These are phyloP conservation scores for Urochloa ruziziensis DNA, from an alignment of 176 grass and related monocot genomes.

Conservation along the genomic window DNA sequence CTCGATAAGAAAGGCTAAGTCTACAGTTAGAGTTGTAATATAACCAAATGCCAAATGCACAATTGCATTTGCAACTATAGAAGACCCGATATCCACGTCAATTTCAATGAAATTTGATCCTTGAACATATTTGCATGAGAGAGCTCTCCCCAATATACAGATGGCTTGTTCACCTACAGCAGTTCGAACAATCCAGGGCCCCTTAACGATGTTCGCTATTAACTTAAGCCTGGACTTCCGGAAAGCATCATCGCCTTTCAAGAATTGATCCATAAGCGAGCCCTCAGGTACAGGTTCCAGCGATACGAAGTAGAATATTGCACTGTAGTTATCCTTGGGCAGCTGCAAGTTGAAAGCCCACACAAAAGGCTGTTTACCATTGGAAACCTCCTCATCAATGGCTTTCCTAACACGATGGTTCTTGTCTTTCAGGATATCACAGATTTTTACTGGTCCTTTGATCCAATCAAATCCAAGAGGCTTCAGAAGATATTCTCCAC, in stretches of 20 bases:
- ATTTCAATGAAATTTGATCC: conserved; percentile 83
- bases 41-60: conserved; percentile 95
- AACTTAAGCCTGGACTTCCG: conserved; percentile 91
- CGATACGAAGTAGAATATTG: conserved; percentile 70
- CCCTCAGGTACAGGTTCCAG: conserved; percentile 59
- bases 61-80: conserved; percentile 94
- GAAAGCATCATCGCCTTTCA: conserved; percentile 87
- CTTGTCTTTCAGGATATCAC: conserved; percentile 65
- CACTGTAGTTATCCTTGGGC: conserved; percentile 85
- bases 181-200: conserved; percentile 90
- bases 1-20: conserved; percentile 93
- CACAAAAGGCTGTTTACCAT: conserved; percentile 64
- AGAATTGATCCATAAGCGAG: conserved; percentile 76
- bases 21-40: conserved; percentile 68
- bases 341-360: conserved; percentile 98
- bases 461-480: conserved; percentile 95
- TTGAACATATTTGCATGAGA: conserved; percentile 76
- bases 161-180: conserved; percentile 97
- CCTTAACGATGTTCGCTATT: conserved; percentile 83
- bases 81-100: conserved; percentile 94
- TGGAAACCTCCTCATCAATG: conserved; percentile 51
- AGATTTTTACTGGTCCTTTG: conserved; percentile 60
- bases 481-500: conserved; percentile 74
- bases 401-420: conserved; percentile 78
- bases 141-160: conserved; percentile 78